A percentile compares a stretch with the other conserved stretches of the same genome.
Conservation (phyloP, 2,329 filamentous ascomycete genomes). For the Cercospora sp. region DNA sequence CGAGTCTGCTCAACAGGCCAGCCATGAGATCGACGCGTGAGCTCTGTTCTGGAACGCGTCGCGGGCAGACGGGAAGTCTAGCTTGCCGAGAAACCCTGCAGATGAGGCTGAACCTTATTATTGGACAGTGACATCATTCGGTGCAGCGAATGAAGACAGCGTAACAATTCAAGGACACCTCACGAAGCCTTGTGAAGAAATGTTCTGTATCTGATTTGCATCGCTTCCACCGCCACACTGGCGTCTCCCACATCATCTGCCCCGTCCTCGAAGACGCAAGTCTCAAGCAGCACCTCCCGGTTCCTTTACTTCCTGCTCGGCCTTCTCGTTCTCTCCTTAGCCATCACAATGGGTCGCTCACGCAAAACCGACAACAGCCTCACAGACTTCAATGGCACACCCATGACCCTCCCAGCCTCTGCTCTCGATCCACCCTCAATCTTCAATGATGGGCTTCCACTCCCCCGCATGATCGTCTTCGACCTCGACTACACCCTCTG, state of each 20-base stretch:
- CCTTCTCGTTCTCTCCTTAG: constrained; percentile 16
- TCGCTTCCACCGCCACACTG: not conserved
- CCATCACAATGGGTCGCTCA: constrained; percentile 26
- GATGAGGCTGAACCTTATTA: not conserved
- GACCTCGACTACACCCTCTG: constrained; percentile 98
- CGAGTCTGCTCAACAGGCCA: not conserved
- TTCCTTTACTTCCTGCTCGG: constrained; percentile 8
- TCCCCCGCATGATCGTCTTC: constrained; percentile 84
- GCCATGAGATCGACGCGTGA: not conserved
- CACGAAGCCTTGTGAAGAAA: too few species aligned
- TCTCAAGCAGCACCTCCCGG: not conserved
- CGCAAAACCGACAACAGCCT: constrained; percentile 17
- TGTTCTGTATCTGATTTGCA: not conserved
- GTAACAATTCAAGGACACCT: not conserved
- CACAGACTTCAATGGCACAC: constrained; percentile 32
- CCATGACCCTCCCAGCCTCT: constrained; percentile 41
- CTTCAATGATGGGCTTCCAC: constrained; percentile 66
- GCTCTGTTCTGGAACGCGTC: not conserved
- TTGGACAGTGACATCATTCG: not conserved
- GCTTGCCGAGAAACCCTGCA: not conserved
- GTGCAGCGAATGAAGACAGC: not conserved
- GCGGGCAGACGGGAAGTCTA: not conserved
- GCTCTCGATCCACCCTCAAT: constrained; percentile 51
- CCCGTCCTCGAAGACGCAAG: not conserved
- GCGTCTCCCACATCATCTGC: not conserved